Percentiles rank a stretch among this genome's conserved stretches.
Evolutionary conservation across 2,329 filamentous ascomycete species (phyloP).

Genomic region (Davidsoniella virescens): DNA sequence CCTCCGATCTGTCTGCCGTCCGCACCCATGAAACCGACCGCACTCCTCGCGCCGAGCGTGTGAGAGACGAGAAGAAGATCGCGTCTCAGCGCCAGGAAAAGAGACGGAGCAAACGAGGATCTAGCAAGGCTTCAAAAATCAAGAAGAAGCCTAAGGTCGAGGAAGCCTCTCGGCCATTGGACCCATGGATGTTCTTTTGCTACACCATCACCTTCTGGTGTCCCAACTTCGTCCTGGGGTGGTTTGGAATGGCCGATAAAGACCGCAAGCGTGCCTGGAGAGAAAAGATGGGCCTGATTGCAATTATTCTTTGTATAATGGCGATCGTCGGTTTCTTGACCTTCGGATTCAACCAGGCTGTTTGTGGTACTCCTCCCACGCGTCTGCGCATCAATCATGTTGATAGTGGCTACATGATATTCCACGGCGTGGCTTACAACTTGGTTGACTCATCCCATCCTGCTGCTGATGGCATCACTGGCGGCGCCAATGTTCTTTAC

Average conservation of each 20-base stretch:
- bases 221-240: slow-evolving; percentile 67
- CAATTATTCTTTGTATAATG: slow-evolving; percentile 79
- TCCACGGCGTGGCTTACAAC: slow-evolving; percentile 84
- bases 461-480: slow-evolving; percentile 59
- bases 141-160: slow-evolving; percentile 39
- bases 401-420: slow-evolving; percentile 75
- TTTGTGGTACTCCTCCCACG: slow-evolving; percentile 57
- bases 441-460: slow-evolving; percentile 64
- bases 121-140: slow-evolving; percentile 38
- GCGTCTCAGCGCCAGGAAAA: slow-evolving; percentile 18
- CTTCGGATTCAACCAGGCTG: slow-evolving; percentile 83
- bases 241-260: slow-evolving; percentile 71
- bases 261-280: slow-evolving; percentile 87
- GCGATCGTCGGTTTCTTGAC: slow-evolving; percentile 85
- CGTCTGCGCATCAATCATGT: slow-evolving; percentile 76
- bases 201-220: slow-evolving; percentile 88
- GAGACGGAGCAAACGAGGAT: slow-evolving; percentile 21
- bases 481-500: slow-evolving; percentile 64
- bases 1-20: slow-evolving; percentile 35
- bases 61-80: slow-evolving; percentile 21
- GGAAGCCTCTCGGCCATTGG: slow-evolving; percentile 60
- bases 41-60: slow-evolving; percentile 23
- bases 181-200: slow-evolving; percentile 91
- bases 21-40: slow-evolving; percentile 32
- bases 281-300: slow-evolving; percentile 94